Conservation (phyloP, 805 yeast species). For the Candida germanica region DNA sequence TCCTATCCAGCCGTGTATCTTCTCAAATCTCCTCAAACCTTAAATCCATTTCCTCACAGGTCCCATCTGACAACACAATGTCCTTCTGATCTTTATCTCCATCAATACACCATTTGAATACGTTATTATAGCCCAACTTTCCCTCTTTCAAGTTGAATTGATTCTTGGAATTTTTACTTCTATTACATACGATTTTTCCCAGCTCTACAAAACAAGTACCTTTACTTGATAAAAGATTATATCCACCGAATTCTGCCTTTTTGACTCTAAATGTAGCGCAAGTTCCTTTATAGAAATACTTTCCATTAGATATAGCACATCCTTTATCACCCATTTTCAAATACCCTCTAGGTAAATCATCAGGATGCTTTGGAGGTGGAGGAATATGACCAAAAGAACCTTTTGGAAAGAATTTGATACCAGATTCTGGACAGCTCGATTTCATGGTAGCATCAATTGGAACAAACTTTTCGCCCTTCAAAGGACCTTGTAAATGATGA, state of each 20-base stretch:
- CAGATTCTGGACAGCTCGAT: slow-evolving; percentile 58
- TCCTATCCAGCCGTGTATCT: too few relatives aligned
- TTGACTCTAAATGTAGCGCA: slow-evolving; percentile 72
- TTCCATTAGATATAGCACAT: slow-evolving; percentile 81
- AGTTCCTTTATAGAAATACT: slow-evolving; percentile 77
- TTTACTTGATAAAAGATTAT: slow-evolving; percentile 60
- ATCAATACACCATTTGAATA: slow-evolving; percentile 55
- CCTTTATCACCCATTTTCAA: slow-evolving; percentile 36
- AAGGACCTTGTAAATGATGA: slow-evolving; percentile 71
- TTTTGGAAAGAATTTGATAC: slow-evolving; percentile 71
- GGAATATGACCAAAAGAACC: slow-evolving; percentile 21
- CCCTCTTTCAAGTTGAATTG: slow-evolving; percentile 46
- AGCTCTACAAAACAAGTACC: slow-evolving; percentile 64
- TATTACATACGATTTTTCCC: slow-evolving; percentile 20
- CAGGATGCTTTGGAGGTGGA: slow-evolving; percentile 11
- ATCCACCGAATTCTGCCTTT: slow-evolving; percentile 70
- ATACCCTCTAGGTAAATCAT: slow-evolving; percentile 9
- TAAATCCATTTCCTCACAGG: slow-evolving; percentile 12
- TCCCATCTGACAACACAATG: slow-evolving; percentile 19
- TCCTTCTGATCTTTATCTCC: slow-evolving; percentile 14
- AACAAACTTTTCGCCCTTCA: slow-evolving; percentile 55
- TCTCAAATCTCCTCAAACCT: slow-evolving; percentile 6
- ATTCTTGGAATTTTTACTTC: slow-evolving; percentile 15
- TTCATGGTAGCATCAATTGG: slow-evolving; percentile 57
- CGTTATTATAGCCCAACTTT: slow-evolving; percentile 59